Evolutionary conservation across 2,329 filamentous ascomycete genomes (phyloP).

Genomic region (Fusarium sp.): DNA sequence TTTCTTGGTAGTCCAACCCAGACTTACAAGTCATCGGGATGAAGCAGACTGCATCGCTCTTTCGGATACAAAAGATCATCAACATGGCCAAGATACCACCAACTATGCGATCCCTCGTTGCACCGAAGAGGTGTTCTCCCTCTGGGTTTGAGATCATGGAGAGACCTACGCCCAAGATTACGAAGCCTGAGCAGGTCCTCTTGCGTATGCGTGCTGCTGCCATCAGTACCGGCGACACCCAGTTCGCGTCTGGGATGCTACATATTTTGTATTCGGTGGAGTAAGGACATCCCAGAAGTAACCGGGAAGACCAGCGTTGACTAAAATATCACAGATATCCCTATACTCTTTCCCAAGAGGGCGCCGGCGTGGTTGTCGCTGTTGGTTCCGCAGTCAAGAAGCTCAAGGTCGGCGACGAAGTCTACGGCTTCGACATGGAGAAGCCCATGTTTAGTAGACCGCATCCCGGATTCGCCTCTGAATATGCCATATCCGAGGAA

Average conservation of each 20-base stretch:
- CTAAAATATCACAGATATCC: conserved; percentile 31
- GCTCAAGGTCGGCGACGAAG: conserved; percentile 51
- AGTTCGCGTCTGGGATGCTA: conserved; percentile 43
- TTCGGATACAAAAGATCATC: accelerated
- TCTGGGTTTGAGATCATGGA: conserved; percentile 54
- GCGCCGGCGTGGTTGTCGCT: conserved; percentile 49
- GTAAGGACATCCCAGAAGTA: conserved; percentile 36
- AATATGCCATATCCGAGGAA: conserved; percentile 55
- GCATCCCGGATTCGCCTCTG: conserved; percentile 51
- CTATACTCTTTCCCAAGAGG: conserved; percentile 45
- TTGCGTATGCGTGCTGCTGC: conserved; percentile 53
- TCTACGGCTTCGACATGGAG: conserved; percentile 53
- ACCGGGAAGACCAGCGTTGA: background rate
- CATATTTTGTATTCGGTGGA: conserved; percentile 42
- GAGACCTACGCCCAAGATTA: conserved; percentile 58
- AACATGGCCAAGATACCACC: conserved; percentile 48
- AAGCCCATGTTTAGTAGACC: conserved; percentile 51
- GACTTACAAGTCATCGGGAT: background rate
- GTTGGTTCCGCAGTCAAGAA: conserved; percentile 44
- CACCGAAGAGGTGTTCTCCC: conserved; percentile 54
- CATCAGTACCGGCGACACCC: conserved; percentile 52
- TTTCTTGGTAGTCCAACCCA: background rate
- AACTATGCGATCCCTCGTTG: conserved; percentile 59
- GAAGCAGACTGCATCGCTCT: background rate
- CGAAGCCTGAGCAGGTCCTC: conserved; percentile 57